These are phyloP conservation scores for Edaphochlamys debaryana DNA, from an alignment of 139 green algal species.

Conservation along the genomic window DNA sequence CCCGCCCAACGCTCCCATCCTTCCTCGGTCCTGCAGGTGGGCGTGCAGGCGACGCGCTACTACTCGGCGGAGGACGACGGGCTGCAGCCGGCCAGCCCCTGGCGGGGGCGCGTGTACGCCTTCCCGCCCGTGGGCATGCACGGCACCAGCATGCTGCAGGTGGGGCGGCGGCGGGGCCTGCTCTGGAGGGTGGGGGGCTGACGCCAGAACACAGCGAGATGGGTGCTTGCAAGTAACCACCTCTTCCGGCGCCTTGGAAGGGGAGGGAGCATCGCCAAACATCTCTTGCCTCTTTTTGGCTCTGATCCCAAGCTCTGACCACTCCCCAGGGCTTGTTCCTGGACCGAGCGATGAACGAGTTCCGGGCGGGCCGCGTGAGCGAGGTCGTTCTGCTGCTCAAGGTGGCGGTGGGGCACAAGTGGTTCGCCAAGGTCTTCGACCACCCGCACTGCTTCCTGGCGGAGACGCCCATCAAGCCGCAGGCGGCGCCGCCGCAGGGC, in stretches of 20 bases:
- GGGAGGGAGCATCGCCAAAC: no score
- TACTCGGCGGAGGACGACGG: slow-evolving; percentile 35
- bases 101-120: slow-evolving; percentile 14
- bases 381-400: slow-evolving; percentile 41
- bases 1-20: no score
- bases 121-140: slow-evolving; percentile 38
- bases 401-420: slow-evolving; percentile 18
- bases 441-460: slow-evolving; percentile 38
- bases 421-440: slow-evolving; percentile 36
- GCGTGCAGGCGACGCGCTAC: slow-evolving; percentile 9
- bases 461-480: slow-evolving; percentile 18
- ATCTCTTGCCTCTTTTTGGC: no score
- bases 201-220: no score
- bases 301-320: no score
- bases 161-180: neutral
- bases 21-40: neutral
- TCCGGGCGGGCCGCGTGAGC: slow-evolving; percentile 8
- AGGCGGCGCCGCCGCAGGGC: neutral
- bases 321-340: slow-evolving; percentile 39
- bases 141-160: slow-evolving; percentile 38
- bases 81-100: slow-evolving; percentile 30
- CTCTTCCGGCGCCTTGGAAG: no score
- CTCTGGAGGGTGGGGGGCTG: no score
- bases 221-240: no score
- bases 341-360: slow-evolving; percentile 24